phyloP scores from a whole-genome alignment of 352 stramenopile genomes.

The Nothophytophthora sp. region DNA sequence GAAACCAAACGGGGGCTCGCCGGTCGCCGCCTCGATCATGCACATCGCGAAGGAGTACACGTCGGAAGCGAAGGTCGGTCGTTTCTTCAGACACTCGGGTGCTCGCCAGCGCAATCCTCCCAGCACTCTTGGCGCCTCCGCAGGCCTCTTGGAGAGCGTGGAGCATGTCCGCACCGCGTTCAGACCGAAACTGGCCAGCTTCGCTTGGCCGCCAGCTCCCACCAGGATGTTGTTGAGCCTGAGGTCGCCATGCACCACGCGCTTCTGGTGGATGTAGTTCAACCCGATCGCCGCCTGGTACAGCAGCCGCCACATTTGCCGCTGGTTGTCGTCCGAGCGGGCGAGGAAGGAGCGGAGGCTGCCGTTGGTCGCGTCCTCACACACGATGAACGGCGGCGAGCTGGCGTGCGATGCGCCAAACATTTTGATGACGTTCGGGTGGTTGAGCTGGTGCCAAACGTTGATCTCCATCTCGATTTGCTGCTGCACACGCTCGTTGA shows the following conservation, averaged over 20 bases:
- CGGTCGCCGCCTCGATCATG: conserved; percentile 16
- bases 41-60: conserved; percentile 29
- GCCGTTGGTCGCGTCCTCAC: conserved; percentile 12
- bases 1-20: conserved; percentile 10
- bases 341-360: not conserved
- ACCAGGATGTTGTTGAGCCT: conserved; percentile 5
- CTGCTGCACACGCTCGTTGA: not conserved
- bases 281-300: conserved; percentile 6
- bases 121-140: not conserved
- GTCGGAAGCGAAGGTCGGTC: conserved; percentile 18
- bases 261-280: conserved; percentile 1
- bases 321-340: not conserved
- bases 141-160: not conserved
- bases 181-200: conserved; percentile 22
- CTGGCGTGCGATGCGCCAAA: conserved; percentile 22
- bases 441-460: conserved; percentile 16
- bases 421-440: conserved; percentile 26
- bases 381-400: conserved; percentile 16
- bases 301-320: conserved; percentile 3
- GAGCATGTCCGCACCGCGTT: not conserved
- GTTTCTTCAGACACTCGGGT: conserved; percentile 19
- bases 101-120: conserved; percentile 12
- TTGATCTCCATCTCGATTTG: conserved; percentile 19
- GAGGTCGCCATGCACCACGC: conserved; percentile 6
- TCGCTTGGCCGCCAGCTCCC: not conserved